Base-by-base conservation (phyloP, 352 stramenopile species). In the Phytopythium chamaehyphon region DNA sequence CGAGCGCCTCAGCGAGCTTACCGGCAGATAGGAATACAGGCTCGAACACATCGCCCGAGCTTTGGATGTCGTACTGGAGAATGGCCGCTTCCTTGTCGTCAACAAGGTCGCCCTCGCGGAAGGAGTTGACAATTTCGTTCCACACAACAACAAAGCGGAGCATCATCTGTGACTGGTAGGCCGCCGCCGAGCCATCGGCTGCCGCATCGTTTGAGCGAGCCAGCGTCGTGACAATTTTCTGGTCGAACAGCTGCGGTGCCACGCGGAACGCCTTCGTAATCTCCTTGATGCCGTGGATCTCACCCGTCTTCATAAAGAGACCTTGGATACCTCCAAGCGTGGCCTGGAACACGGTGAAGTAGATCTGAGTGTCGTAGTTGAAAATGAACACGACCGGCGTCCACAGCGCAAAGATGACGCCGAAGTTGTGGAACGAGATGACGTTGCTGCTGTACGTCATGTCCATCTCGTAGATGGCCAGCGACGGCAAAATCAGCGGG, bases 351-450 rank as follows among this genome's bases (percentile, higher is more conserved):
- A 83, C 59, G 1, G 78, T 87, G 47, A 89, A 89, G 58, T 87
- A 89, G 45, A 89, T 89, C 51, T 89, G 78, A 16, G 78, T 87
- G 52, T 89, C 78, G 60, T 89, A 89, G 56, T 83, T 87, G 57
- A 87, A 89, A 39, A 89, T 80, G 45, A 86, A 87, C 19, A 87
- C 64, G 16, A 86, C 73, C 0, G 78, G 78, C 57, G 80, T 47
- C 78, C 78, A 89, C 40, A 87, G 52, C 28, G 78, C 71, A 12
- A 64, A 46, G 54, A 87, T 83, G 9, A 84, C 73, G 50, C 71
- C 75, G 14, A 86, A 59, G 55, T 89, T 89, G 57, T 84, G 76
- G 62, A 89, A 84, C 38, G 75, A 87, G 22, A 87, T 67, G 10
- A 87, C 50, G 28, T 76, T 66, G 49, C 71, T 84, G 9, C 51